Percentiles rank a stretch among this genome's conserved stretches.
Evolutionary conservation across 768 basidiomycete genomes (phyloP).

Genomic region (Macrolepiota fuliginosa): DNA sequence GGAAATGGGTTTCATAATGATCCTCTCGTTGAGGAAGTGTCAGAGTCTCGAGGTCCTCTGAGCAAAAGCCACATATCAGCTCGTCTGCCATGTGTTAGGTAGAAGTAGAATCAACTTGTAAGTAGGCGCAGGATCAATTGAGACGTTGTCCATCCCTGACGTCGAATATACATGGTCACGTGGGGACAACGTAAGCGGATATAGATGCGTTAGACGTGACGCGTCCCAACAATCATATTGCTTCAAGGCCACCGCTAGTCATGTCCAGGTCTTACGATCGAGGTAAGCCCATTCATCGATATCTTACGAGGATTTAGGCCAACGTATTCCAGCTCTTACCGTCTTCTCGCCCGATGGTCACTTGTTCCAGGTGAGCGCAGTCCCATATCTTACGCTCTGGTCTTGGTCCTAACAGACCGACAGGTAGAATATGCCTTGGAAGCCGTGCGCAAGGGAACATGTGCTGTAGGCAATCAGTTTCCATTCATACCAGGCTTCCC

Average conservation of each 20-base stretch:
- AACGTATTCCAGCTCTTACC: conserved; percentile 70
- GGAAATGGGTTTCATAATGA: conserved; percentile 58
- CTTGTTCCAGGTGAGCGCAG: conserved; percentile 79
- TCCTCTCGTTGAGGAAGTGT: conserved; percentile 36
- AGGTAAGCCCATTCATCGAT: conserved; percentile 46
- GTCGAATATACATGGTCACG: conserved; percentile 5
- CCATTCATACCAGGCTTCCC: not conserved
- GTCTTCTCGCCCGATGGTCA: conserved; percentile 99
- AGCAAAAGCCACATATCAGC: conserved; percentile 51
- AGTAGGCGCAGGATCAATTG: not conserved
- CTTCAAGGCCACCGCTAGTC: conserved; percentile 21
- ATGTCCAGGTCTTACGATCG: conserved; percentile 98
- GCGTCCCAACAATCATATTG: conserved; percentile 37
- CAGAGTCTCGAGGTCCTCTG: conserved; percentile 34
- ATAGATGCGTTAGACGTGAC: conserved; percentile 35
- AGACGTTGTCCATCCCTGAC: not conserved
- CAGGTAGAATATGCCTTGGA: conserved; percentile 99
- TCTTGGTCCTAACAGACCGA: conserved; percentile 12
- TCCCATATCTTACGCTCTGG: conserved; percentile 6
- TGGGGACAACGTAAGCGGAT: conserved; percentile 26
- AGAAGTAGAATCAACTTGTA: not conserved
- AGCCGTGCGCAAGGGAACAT: conserved; percentile 95
- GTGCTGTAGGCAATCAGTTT: conserved; percentile 61
- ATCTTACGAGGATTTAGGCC: not conserved
- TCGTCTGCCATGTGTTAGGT: conserved; percentile 6